phyloP scores from a whole-genome alignment of 2,329 filamentous ascomycete species.

The Cladosporium velox region DNA sequence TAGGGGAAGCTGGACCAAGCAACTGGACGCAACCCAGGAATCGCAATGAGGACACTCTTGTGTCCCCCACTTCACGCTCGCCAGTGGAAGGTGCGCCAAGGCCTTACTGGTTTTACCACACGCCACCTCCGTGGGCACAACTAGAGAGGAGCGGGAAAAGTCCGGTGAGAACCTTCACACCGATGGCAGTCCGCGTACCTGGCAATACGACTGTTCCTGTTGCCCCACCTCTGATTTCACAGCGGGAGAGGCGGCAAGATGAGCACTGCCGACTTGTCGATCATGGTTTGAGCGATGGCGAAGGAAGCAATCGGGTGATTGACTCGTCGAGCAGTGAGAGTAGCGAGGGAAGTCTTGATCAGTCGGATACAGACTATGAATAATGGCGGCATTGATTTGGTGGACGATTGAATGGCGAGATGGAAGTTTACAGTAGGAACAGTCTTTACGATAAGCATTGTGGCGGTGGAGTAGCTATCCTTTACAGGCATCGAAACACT shows the following conservation, averaged over 20 bases:
- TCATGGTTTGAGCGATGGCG: slow-evolving; percentile 4
- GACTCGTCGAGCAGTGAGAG: not conserved
- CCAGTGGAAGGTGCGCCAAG: not conserved
- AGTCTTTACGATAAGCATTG: not conserved
- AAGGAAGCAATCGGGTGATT: slow-evolving; percentile 7
- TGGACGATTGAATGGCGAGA: not conserved
- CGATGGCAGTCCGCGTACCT: not conserved
- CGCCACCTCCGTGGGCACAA: not conserved
- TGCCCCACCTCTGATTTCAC: not conserved
- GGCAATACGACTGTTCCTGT: not conserved
- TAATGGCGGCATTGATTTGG: not conserved
- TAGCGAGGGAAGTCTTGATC: not conserved
- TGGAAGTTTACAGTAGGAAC: not conserved
- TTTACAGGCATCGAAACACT: not conserved
- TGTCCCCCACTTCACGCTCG: not conserved
- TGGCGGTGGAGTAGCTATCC: not conserved
- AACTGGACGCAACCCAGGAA: not conserved
- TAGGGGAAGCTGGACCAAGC: not conserved
- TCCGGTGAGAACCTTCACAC: not conserved
- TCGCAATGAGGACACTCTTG: not conserved
- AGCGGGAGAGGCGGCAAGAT: slow-evolving; percentile 1
- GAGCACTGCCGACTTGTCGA: slow-evolving; percentile 1
- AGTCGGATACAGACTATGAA: not conserved
- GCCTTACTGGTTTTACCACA: not conserved
- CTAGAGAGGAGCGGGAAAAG: not conserved